A percentile compares a stretch with the other conserved stretches of the same genome.
Conservation (phyloP, 2,329 filamentous ascomycete genomes). For the Ophiostoma triangulosporum region DNA sequence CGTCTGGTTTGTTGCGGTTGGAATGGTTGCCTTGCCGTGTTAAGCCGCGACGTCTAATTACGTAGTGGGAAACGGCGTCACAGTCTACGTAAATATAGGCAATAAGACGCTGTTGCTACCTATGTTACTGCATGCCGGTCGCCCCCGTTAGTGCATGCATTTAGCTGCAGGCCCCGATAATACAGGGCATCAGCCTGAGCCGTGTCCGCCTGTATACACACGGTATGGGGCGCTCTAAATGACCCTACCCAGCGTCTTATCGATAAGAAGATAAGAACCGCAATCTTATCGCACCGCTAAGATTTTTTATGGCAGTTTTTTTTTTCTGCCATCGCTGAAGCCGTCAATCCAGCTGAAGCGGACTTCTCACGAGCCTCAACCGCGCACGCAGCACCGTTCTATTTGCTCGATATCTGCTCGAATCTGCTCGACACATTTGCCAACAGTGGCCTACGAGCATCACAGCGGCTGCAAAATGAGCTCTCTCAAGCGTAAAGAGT, state of each 20-base stretch:
- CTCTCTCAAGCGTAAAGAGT: slow-evolving; percentile 14
- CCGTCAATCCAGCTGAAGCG: background rate
- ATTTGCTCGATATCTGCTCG: too few relatives aligned
- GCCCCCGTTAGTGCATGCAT: background rate
- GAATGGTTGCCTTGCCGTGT: slow-evolving; percentile 8
- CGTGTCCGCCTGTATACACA: background rate
- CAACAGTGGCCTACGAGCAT: slow-evolving; percentile 2
- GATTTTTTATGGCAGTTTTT: slow-evolving; percentile 9
- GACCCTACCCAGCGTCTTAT: too few relatives aligned
- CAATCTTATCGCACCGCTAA: slow-evolving; percentile 9
- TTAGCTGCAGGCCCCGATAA: background rate
- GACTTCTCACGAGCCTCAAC: background rate
- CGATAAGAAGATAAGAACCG: slow-evolving; percentile 8
- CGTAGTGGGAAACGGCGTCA: slow-evolving; percentile 5
- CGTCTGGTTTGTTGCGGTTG: background rate
- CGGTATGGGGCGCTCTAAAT: too few relatives aligned
- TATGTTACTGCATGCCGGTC: background rate
- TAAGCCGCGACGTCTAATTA: slow-evolving; percentile 1
- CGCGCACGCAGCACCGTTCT: background rate
- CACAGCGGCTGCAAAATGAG: slow-evolving; percentile 10
- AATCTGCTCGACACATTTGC: slow-evolving; percentile 2
- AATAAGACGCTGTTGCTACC: background rate
- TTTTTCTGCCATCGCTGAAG: slow-evolving; percentile 5
- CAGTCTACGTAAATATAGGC: background rate
- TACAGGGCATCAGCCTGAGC: background rate